phyloP scores from a whole-genome alignment of 2,329 filamentous ascomycete species.

The Diaporthe citrichinensis region DNA sequence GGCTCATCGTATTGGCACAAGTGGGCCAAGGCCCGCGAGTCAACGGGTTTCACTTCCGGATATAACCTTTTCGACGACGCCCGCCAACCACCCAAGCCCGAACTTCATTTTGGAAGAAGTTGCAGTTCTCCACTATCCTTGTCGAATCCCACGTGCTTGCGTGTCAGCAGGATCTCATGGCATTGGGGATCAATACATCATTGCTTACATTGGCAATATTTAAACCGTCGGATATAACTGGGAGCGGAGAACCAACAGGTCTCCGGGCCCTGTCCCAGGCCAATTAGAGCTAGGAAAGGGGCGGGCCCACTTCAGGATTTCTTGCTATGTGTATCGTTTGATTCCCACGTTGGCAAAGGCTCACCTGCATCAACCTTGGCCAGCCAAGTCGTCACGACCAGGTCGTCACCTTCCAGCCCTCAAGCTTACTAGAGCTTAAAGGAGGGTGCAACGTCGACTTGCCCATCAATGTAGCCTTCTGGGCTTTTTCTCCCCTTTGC shows the following conservation, averaged over 20 bases:
- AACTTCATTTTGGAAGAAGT: neutral
- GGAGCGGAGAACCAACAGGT: slow-evolving; percentile 23
- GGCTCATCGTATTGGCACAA: neutral
- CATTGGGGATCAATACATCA: neutral
- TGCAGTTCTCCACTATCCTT: neutral
- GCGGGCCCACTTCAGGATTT: slow-evolving; percentile 29
- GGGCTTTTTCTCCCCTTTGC: slow-evolving; percentile 4
- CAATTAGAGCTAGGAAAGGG: slow-evolving; percentile 26
- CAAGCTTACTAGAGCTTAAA: slow-evolving; percentile 22
- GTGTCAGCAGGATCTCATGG: neutral
- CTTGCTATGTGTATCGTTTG: slow-evolving; percentile 28
- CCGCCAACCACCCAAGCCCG: neutral
- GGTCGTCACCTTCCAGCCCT: neutral
- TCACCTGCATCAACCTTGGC: slow-evolving; percentile 19
- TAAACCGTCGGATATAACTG: slow-evolving; percentile 13
- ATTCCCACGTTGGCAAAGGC: slow-evolving; percentile 20
- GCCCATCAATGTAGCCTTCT: slow-evolving; percentile 15
- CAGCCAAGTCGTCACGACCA: slow-evolving; percentile 1
- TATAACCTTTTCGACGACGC: slow-evolving; percentile 9
- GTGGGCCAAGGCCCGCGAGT: slow-evolving; percentile 18
- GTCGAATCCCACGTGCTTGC: slow-evolving; percentile 5
- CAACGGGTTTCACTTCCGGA: slow-evolving; percentile 27
- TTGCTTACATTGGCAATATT: neutral
- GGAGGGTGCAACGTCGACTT: slow-evolving; percentile 9
- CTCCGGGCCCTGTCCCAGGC: slow-evolving; percentile 8